Percentiles rank a stretch among this genome's conserved stretches.
phyloP scores from a whole-genome alignment of 2,329 filamentous ascomycete species.

The Verticillium klebahnii region DNA sequence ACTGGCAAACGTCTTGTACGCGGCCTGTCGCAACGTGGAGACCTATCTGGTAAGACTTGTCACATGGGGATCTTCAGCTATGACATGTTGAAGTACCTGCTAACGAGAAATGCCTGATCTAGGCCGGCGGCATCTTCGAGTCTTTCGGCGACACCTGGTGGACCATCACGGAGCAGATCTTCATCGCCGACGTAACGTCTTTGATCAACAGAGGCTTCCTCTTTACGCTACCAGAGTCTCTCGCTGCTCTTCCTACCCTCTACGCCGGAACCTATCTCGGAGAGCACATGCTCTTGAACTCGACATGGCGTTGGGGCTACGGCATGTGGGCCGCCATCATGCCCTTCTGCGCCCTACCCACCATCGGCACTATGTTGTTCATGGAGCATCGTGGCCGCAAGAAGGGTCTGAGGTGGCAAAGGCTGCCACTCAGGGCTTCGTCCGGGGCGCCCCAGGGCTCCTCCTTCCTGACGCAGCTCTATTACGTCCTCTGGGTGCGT shows the following conservation, averaged over 20 bases:
- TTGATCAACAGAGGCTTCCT: conserved; percentile 38
- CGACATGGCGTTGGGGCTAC: conserved; percentile 36
- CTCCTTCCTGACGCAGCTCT: not conserved
- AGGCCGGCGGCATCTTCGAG: conserved; percentile 53
- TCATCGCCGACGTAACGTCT: conserved; percentile 37
- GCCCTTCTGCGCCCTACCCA: conserved; percentile 24
- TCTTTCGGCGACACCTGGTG: conserved; percentile 41
- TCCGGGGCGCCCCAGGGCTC: conserved; percentile 9
- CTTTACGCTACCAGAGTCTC: conserved; percentile 35
- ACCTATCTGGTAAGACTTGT: conserved; percentile 50
- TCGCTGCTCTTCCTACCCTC: conserved; percentile 35
- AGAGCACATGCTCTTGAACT: conserved; percentile 13
- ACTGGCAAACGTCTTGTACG: conserved; percentile 59
- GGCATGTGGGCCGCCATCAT: conserved; percentile 35
- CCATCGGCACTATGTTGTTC: conserved; percentile 25
- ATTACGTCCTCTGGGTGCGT: conserved; percentile 16
- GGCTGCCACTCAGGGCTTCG: not conserved
- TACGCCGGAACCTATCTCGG: conserved; percentile 38
- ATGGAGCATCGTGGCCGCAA: conserved; percentile 22
- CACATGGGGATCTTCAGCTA: too few relatives aligned
- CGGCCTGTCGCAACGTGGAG: conserved; percentile 50
- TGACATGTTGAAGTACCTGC: not conserved
- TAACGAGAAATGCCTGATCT: conserved; percentile 25
- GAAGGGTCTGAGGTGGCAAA: not conserved
- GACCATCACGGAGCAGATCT: conserved; percentile 29